Evolutionary conservation across 495 filamentous ascomycete species (phyloP).

Genomic region (Podospora conica): DNA sequence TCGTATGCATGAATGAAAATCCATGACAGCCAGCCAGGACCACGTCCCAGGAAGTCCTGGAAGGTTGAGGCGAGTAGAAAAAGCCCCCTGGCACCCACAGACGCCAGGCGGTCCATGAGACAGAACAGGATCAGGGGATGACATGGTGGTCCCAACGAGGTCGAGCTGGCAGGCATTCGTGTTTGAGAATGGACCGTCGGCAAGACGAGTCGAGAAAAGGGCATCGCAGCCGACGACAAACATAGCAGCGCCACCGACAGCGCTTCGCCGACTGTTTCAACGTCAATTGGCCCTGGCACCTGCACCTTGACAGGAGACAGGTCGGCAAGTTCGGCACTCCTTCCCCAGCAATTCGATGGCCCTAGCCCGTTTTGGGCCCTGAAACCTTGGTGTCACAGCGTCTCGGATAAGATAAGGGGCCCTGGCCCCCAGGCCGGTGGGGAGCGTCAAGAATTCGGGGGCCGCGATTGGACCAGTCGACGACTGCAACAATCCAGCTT

Average conservation of each 20-base stretch:
- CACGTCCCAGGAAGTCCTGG: background rate
- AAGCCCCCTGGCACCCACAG: background rate
- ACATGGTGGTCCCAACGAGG: background rate
- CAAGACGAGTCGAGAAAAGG: slow-evolving; percentile 1
- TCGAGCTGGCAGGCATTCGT: background rate
- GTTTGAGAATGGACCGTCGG: slow-evolving; percentile 3
- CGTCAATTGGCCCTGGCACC: background rate
- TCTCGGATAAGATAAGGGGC: slow-evolving; percentile 17
- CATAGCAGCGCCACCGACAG: background rate
- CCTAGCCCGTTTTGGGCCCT: background rate
- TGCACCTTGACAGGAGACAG: background rate
- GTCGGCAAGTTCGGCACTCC: slow-evolving; percentile 5
- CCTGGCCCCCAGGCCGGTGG: background rate
- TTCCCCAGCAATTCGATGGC: background rate
- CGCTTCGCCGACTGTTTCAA: background rate
- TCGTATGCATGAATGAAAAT: background rate
- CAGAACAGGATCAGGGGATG: background rate
- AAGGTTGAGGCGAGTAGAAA: background rate
- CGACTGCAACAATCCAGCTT: background rate
- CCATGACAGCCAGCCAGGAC: background rate
- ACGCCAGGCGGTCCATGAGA: slow-evolving; percentile 1
- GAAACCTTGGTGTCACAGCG: background rate
- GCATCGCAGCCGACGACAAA: background rate
- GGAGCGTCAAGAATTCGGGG: background rate
- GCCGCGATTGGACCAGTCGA: background rate